A percentile compares a stretch with the other conserved stretches of the same genome.
phyloP scores from a whole-genome alignment of 164 flowering plant species.

The Dillenia turbinata region DNA sequence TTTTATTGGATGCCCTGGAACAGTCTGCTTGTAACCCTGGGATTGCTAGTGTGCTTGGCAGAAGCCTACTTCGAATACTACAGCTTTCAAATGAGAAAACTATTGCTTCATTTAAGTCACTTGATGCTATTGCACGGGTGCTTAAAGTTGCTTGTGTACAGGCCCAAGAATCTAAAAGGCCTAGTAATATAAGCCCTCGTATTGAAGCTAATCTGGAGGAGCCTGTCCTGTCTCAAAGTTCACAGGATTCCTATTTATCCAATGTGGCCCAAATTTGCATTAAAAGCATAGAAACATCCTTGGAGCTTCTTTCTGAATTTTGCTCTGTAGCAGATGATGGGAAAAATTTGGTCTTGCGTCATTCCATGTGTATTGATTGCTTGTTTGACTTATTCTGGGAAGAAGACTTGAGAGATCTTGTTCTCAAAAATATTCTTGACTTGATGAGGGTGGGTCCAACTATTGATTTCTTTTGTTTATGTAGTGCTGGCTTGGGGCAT shows the following conservation, averaged over 20 bases:
- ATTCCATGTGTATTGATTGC: slow-evolving; percentile 60
- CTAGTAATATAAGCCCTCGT: slow-evolving; percentile 15
- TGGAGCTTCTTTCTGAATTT: slow-evolving; percentile 59
- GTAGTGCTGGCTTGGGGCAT: background rate
- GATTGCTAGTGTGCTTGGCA: slow-evolving; percentile 54
- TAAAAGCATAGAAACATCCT: slow-evolving; percentile 51
- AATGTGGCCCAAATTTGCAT: slow-evolving; percentile 37
- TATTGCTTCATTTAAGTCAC: slow-evolving; percentile 65
- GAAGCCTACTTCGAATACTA: slow-evolving; percentile 62
- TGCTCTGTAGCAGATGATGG: slow-evolving; percentile 64
- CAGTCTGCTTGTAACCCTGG: slow-evolving; percentile 76
- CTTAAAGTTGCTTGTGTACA: slow-evolving; percentile 81
- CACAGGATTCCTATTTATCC: slow-evolving; percentile 17
- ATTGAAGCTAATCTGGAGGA: slow-evolving; percentile 19
- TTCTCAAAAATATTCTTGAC: slow-evolving; percentile 56
- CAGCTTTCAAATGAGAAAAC: slow-evolving; percentile 78
- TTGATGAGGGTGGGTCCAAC: slow-evolving; percentile 73
- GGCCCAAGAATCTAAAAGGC: slow-evolving; percentile 60
- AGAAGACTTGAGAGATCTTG: slow-evolving; percentile 49
- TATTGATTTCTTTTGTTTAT: background rate
- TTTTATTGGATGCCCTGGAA: slow-evolving; percentile 79
- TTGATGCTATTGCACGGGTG: slow-evolving; percentile 69
- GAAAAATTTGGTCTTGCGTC: slow-evolving; percentile 49
- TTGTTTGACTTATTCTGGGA: slow-evolving; percentile 95
- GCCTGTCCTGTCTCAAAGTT: slow-evolving; percentile 14